Conservation (phyloP, 2,329 filamentous ascomycete species). For the Hypomyces rosellus region DNA sequence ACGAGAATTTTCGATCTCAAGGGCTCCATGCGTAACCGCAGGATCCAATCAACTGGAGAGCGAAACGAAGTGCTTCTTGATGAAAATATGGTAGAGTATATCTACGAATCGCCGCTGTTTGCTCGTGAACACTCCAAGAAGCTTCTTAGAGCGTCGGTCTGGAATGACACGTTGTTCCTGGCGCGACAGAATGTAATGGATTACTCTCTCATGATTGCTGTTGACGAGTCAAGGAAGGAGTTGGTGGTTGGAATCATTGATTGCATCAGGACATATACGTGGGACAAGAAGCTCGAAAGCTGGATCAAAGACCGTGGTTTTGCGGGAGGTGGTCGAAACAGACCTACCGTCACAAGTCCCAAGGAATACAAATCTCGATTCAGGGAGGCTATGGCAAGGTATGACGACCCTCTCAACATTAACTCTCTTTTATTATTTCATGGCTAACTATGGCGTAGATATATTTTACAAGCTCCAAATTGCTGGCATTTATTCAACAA, state of each 20-base stretch:
- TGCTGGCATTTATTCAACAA: conserved; percentile 66
- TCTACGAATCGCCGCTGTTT: conserved; percentile 94
- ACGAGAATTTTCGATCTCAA: conserved; percentile 94
- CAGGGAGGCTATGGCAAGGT: conserved; percentile 91
- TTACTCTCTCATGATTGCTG: conserved; percentile 96
- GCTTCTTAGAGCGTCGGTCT: conserved; percentile 81
- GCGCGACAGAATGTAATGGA: conserved; percentile 98
- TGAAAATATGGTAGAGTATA: conserved; percentile 98
- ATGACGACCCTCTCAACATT: conserved; percentile 34
- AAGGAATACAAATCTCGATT: conserved; percentile 97
- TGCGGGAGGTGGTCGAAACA: conserved; percentile 66
- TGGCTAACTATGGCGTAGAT: conserved; percentile 33
- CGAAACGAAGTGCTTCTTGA: conserved; percentile 94
- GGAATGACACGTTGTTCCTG: conserved; percentile 95
- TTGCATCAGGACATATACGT: conserved; percentile 96
- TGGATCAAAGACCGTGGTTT: conserved; percentile 98
- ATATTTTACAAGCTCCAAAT: conserved; percentile 68
- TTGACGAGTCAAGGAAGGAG: conserved; percentile 84
- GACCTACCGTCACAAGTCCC: conserved; percentile 92
- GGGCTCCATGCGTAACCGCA: conserved; percentile 96
- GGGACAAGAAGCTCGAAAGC: conserved; percentile 99
- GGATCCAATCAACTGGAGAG: conserved; percentile 91
- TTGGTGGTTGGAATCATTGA: conserved; percentile 97
- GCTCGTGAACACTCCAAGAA: conserved; percentile 95
- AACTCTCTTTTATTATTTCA: background rate